Evolutionary conservation across 352 stramenopile species (phyloP).

Genomic region (Globisporangium okanoganense): DNA sequence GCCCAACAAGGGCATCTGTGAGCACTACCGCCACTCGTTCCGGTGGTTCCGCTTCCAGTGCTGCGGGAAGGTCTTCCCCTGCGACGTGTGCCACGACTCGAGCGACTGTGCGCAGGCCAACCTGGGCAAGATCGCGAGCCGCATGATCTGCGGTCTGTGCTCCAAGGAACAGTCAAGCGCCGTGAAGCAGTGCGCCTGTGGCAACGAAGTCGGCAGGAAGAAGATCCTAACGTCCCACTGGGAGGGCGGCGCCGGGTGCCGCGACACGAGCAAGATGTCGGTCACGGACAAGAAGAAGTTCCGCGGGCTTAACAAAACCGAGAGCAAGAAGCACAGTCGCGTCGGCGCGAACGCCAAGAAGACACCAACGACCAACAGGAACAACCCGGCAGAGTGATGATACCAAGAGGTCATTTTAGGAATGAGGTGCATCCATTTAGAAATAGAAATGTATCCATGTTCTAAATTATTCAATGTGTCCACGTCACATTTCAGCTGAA

Average conservation of each 20-base stretch:
- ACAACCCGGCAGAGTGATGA: neutral
- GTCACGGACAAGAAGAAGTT: conserved; percentile 71
- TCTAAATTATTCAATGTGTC: neutral
- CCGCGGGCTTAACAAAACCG: conserved; percentile 70
- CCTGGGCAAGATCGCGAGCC: conserved; percentile 71
- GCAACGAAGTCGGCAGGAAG: conserved; percentile 61
- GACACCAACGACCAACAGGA: neutral
- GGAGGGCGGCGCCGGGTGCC: conserved; percentile 76
- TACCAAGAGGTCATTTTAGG: neutral
- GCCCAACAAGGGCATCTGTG: conserved; percentile 62
- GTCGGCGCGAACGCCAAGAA: conserved; percentile 59
- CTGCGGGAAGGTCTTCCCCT: conserved; percentile 77
- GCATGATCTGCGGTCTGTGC: conserved; percentile 81
- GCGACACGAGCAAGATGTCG: conserved; percentile 58
- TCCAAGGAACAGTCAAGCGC: conserved; percentile 77
- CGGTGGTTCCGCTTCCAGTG: conserved; percentile 87
- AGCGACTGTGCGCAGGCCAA: conserved; percentile 70
- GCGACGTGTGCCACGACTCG: conserved; percentile 76
- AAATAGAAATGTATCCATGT: neutral
- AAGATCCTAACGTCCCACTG: conserved; percentile 50
- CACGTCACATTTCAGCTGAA: neutral
- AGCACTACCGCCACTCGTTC: conserved; percentile 78
- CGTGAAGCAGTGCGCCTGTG: conserved; percentile 72
- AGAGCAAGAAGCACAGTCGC: conserved; percentile 76
- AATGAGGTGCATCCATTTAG: neutral